Conservation (phyloP, 83 land plant species). For the Isoetes engelmannii region DNA sequence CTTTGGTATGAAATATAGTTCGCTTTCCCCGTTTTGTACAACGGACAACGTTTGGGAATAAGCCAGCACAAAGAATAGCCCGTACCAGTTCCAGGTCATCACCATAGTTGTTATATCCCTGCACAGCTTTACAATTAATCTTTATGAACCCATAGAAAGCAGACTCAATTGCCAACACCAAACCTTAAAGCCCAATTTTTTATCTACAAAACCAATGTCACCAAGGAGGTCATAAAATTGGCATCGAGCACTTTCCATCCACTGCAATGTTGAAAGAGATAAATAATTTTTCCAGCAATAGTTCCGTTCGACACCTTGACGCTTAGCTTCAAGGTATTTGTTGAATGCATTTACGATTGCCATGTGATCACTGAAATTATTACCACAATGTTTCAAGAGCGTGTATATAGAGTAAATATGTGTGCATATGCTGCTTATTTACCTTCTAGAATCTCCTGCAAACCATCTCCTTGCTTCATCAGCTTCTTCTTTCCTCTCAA, state of each 20-base stretch:
- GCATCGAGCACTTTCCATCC: constrained; percentile 84
- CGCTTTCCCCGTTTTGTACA: constrained; percentile 87
- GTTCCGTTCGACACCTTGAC: constrained; percentile 44
- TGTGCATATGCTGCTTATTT: too few species aligned
- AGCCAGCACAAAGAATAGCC: constrained; percentile 93
- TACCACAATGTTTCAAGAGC: too few species aligned
- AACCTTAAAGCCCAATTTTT: constrained; percentile 52
- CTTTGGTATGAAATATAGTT: constrained; percentile 72
- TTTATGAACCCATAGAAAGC: too few species aligned
- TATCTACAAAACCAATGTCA: constrained; percentile 76
- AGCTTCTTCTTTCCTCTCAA: constrained; percentile 84
- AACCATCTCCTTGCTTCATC: constrained; percentile 75
- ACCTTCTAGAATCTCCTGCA: constrained; percentile 97
- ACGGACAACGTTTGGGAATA: constrained; percentile 94
- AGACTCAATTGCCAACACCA: too few species aligned
- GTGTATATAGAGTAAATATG: too few species aligned
- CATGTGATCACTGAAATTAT: constrained; percentile 73
- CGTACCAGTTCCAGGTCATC: constrained; percentile 82
- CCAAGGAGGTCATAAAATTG: constrained; percentile 80
- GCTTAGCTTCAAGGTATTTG: constrained; percentile 70
- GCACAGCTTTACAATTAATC: too few species aligned
- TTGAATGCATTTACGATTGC: constrained; percentile 87
- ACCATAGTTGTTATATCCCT: constrained; percentile 77
- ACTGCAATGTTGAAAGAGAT: constrained; percentile 63
- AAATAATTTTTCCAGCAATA: constrained; percentile 90